Conservation (phyloP, 345 rosid genomes). For the Gossypium thurberi region DNA sequence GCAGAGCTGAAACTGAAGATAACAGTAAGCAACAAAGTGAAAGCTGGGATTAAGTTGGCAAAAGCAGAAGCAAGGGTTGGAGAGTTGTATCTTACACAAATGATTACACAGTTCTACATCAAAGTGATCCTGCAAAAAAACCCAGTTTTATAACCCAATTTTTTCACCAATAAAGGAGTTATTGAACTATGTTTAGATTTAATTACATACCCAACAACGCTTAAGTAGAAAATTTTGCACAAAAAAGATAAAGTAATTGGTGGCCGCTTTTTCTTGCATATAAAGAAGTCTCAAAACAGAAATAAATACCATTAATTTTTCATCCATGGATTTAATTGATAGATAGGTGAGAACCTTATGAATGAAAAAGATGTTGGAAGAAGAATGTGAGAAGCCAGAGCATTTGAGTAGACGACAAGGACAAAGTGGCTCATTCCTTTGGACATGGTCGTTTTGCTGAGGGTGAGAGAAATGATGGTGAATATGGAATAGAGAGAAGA, state of each 20-base stretch:
- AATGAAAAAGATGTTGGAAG: slow-evolving; percentile 24
- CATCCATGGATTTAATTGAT: neutral
- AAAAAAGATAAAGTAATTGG: slow-evolving; percentile 33
- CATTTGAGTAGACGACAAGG: slow-evolving; percentile 38
- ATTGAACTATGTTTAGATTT: neutral
- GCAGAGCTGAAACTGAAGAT: slow-evolving; percentile 37
- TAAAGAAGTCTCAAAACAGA: neutral
- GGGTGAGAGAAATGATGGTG: no score
- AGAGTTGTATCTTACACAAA: slow-evolving; percentile 44
- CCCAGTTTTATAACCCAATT: neutral
- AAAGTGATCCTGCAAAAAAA: slow-evolving; percentile 33
- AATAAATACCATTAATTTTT: neutral
- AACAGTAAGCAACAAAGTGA: slow-evolving; percentile 48
- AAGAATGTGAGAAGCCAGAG: slow-evolving; percentile 31
- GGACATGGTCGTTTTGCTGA: no score
- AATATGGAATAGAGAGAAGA: no score
- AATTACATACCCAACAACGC: slow-evolving; percentile 35
- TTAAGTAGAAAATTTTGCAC: slow-evolving; percentile 38
- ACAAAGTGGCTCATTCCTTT: slow-evolving; percentile 18
- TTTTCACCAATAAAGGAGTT: neutral
- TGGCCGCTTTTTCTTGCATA: slow-evolving; percentile 27
- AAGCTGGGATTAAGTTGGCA: slow-evolving; percentile 39
- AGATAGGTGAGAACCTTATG: slow-evolving; percentile 16
- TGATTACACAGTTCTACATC: slow-evolving; percentile 40
- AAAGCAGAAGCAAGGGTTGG: slow-evolving; percentile 52